These are phyloP conservation scores for Hapsidospora chrysogenum DNA, from an alignment of 495 filamentous ascomycete species.

Conservation along the genomic window DNA sequence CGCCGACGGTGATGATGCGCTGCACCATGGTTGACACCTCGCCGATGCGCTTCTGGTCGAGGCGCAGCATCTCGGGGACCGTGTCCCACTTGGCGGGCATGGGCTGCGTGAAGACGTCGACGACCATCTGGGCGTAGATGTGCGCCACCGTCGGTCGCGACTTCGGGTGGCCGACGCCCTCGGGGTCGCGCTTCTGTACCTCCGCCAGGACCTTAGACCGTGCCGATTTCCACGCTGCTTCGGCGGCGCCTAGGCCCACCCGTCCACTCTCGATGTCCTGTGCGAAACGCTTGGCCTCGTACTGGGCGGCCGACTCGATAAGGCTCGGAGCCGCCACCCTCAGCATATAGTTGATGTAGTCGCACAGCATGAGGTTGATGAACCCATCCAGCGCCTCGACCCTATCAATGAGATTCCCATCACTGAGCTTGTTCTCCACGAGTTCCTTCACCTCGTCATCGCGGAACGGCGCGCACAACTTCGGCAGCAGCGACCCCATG, in stretches of 20 bases:
- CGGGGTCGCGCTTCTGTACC: slow-evolving; percentile 52
- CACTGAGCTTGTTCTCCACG: slow-evolving; percentile 45
- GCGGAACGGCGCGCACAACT: slow-evolving; percentile 81
- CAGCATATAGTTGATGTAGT: slow-evolving; percentile 89
- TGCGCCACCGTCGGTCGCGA: slow-evolving; percentile 44
- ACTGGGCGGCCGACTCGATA: slow-evolving; percentile 61
- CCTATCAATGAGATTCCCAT: slow-evolving; percentile 70
- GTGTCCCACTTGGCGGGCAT: slow-evolving; percentile 35
- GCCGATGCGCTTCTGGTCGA: slow-evolving; percentile 56
- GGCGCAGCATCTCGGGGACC: slow-evolving; percentile 70
- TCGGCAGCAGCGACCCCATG: slow-evolving; percentile 77
- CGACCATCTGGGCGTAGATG: slow-evolving; percentile 65
- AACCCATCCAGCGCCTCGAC: slow-evolving; percentile 69
- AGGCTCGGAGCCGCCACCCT: slow-evolving; percentile 65
- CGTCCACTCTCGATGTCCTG: slow-evolving; percentile 44
- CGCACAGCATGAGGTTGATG: slow-evolving; percentile 81
- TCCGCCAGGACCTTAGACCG: slow-evolving; percentile 54
- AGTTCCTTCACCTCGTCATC: slow-evolving; percentile 73
- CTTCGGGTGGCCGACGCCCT: slow-evolving; percentile 37
- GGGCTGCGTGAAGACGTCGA: slow-evolving; percentile 34
- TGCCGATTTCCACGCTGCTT: slow-evolving; percentile 56
- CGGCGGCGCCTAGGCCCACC: slow-evolving; percentile 43
- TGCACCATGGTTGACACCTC: slow-evolving; percentile 51
- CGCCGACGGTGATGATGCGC: slow-evolving; percentile 58
- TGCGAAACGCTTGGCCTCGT: slow-evolving; percentile 66